Percentiles rank a stretch among this genome's conserved stretches.
Conservation (phyloP, 345 rosid species). For the Eucalyptus pumila region DNA sequence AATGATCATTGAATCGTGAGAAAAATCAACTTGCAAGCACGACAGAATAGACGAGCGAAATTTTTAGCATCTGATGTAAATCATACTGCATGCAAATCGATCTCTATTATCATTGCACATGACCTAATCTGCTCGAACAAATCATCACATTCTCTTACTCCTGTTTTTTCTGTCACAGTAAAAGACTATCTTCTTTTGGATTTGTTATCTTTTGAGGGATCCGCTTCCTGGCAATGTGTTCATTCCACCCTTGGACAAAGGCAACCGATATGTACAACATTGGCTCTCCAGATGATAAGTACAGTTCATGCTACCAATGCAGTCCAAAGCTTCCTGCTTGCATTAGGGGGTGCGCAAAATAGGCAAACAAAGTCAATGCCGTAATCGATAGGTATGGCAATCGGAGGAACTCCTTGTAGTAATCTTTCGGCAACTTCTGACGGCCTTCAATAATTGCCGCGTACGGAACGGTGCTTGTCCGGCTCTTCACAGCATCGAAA, state of each 20-base stretch:
- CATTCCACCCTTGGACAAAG: not conserved
- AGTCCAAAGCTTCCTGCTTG: conserved; percentile 1
- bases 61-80: not conserved
- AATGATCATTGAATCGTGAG: not conserved
- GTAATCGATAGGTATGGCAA: conserved; percentile 7
- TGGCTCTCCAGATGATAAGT: not conserved
- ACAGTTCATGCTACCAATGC: conserved; percentile 1
- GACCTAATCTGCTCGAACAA: not conserved
- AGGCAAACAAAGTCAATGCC: not conserved
- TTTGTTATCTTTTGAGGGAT: not conserved
- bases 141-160: not conserved
- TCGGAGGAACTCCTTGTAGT: conserved; percentile 10
- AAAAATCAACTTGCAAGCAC: not conserved
- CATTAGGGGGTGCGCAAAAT: conserved; percentile 5
- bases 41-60: not conserved
- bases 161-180: not conserved
- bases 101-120: not conserved
- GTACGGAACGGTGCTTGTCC: not conserved
- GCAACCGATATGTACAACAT: not conserved
- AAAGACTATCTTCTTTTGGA: not conserved
- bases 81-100: not conserved
- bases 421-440: conserved; percentile 7
- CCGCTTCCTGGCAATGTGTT: not conserved
- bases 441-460: conserved; percentile 3
- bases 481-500: conserved; percentile 2